Percentiles rank a stretch among this genome's conserved stretches.
These are phyloP conservation scores for Geosiphon pyriformis DNA, from an alignment of 192 early-diverging fungal species.

Conservation along the genomic window DNA sequence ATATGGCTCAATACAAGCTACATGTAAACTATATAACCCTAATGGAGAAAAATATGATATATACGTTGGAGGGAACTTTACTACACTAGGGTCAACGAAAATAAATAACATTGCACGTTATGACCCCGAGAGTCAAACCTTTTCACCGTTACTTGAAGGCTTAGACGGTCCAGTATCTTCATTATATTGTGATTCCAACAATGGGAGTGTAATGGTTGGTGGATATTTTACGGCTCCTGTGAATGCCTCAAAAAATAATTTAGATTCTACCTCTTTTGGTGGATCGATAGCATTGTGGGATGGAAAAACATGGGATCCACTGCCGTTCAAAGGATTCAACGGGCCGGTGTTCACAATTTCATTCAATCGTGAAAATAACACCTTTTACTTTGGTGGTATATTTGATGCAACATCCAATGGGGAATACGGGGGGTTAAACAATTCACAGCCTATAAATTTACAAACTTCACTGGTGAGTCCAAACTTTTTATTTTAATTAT, in stretches of 20 bases:
- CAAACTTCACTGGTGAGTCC: slow-evolving; percentile 22
- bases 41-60: slow-evolving; percentile 4
- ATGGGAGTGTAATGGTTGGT: slow-evolving; percentile 28
- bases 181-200: slow-evolving; percentile 31
- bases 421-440: slow-evolving; percentile 24
- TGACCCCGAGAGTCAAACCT: background rate
- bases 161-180: slow-evolving; percentile 34
- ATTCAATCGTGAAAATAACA: slow-evolving; percentile 35
- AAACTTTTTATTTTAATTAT: background rate
- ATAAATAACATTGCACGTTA: slow-evolving; percentile 19
- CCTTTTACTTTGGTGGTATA: slow-evolving; percentile 61
- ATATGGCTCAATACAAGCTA: slow-evolving; percentile 15
- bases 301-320: slow-evolving; percentile 39
- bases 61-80: slow-evolving; percentile 24
- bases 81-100: background rate
- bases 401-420: slow-evolving; percentile 67
- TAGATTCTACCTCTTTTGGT: slow-evolving; percentile 19
- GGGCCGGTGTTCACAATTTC: slow-evolving; percentile 60
- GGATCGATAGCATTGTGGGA: slow-evolving; percentile 34
- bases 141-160: slow-evolving; percentile 15
- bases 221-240: slow-evolving; percentile 32
- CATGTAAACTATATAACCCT: slow-evolving; percentile 9
- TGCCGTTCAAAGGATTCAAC: slow-evolving; percentile 66
- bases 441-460: slow-evolving; percentile 36
- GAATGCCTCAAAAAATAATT: slow-evolving; percentile 10